Evolutionary conservation across 768 basidiomycete genomes (phyloP).

Genomic region (Lactifluus volemus): DNA sequence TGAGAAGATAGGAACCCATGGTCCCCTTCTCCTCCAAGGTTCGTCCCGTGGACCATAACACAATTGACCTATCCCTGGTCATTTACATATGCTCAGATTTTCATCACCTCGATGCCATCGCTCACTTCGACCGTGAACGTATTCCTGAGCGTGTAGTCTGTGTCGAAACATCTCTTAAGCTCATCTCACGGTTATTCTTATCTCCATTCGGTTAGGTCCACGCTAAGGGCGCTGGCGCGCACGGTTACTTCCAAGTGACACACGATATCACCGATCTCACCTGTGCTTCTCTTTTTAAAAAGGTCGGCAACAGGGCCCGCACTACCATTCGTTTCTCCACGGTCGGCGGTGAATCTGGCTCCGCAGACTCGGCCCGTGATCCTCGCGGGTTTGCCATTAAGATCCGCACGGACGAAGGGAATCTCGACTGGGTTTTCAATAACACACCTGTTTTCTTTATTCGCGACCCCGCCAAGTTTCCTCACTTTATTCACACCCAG

Average conservation of each 20-base stretch:
- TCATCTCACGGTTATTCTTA: background rate
- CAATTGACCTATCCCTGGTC: slow-evolving; percentile 12
- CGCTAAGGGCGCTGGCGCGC: slow-evolving; percentile 88
- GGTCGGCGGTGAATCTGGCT: slow-evolving; percentile 82
- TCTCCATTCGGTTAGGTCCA: slow-evolving; percentile 48
- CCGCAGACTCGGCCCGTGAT: slow-evolving; percentile 87
- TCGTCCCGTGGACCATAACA: slow-evolving; percentile 17
- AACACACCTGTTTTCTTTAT: slow-evolving; percentile 92
- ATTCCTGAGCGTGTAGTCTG: slow-evolving; percentile 90
- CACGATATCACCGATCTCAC: slow-evolving; percentile 79
- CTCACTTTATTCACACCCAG: slow-evolving; percentile 91
- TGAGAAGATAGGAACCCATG: slow-evolving; percentile 63
- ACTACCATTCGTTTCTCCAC: slow-evolving; percentile 88
- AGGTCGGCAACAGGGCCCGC: slow-evolving; percentile 58
- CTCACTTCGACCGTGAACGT: slow-evolving; percentile 91
- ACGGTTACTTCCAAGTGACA: slow-evolving; percentile 89
- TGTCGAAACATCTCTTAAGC: slow-evolving; percentile 9
- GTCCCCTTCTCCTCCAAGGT: slow-evolving; percentile 89
- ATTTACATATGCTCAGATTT: slow-evolving; percentile 47
- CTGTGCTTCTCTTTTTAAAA: slow-evolving; percentile 55
- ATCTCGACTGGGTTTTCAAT: slow-evolving; percentile 89
- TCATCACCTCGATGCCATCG: slow-evolving; percentile 81
- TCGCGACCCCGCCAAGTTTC: slow-evolving; percentile 80
- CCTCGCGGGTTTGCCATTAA: slow-evolving; percentile 90
- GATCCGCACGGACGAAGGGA: slow-evolving; percentile 85